Evolutionary conservation across 257 asterid species (phyloP).

Genomic region (Salvia rosmarinus): DNA sequence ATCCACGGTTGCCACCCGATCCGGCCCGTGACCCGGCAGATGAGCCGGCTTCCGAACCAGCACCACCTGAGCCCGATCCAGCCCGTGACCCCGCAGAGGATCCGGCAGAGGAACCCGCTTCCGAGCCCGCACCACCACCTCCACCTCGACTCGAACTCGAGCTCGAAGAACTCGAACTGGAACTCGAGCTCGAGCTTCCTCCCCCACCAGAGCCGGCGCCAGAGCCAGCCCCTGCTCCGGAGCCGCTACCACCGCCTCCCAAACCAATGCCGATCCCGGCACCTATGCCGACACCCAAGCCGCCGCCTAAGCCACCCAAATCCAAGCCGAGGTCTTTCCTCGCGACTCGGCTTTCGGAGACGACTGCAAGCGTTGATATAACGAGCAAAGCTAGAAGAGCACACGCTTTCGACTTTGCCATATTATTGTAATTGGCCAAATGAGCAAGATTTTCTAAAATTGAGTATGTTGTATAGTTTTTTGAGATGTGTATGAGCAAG

Average conservation of each 20-base stretch:
- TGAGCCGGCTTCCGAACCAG: conserved; percentile 44
- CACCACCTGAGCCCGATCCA: conserved; percentile 55
- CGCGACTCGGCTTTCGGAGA: conserved; percentile 56
- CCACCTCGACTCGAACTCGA: conserved; percentile 43
- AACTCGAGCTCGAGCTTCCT: conserved; percentile 54
- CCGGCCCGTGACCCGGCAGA: conserved; percentile 43
- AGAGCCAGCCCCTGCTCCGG: conserved; percentile 69
- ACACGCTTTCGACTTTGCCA: conserved; percentile 46
- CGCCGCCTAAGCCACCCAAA: conserved; percentile 53
- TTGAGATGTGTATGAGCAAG: conserved; percentile 22
- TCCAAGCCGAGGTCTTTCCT: conserved; percentile 68
- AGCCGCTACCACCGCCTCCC: conserved; percentile 68
- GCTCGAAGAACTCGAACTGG: conserved; percentile 44
- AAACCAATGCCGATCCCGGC: conserved; percentile 58
- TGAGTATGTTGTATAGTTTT: neutral
- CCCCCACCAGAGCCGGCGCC: conserved; percentile 44
- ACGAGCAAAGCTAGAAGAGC: conserved; percentile 44
- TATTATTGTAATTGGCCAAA: neutral
- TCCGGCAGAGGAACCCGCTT: conserved; percentile 70
- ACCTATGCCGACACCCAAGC: conserved; percentile 57
- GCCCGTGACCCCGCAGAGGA: conserved; percentile 70
- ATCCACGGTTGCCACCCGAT: conserved; percentile 26
- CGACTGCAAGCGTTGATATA: conserved; percentile 43
- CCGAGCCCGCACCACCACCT: conserved; percentile 56
- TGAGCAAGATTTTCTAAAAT: neutral